phyloP scores from a whole-genome alignment of 495 filamentous ascomycete species.

The Neurospora discreta region DNA sequence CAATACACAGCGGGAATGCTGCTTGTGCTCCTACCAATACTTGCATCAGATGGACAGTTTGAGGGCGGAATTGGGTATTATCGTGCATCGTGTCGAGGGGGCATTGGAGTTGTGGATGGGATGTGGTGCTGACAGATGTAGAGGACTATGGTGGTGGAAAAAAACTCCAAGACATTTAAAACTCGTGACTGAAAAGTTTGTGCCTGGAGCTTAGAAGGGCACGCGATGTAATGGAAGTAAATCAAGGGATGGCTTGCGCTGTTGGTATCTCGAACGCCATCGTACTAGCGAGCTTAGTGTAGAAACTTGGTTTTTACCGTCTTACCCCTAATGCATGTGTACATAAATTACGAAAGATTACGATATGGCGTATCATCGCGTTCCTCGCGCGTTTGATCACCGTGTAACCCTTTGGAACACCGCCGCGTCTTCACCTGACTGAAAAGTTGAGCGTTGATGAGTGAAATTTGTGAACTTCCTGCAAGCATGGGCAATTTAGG shows the following conservation, averaged over 20 bases:
- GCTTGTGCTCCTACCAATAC: not conserved
- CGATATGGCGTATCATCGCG: not conserved
- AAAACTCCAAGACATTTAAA: not conserved
- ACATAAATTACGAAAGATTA: not conserved
- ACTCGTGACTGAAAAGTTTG: not conserved
- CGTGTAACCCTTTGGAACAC: not conserved
- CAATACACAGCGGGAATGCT: not conserved
- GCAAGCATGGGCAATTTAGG: not conserved
- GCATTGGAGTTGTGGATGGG: not conserved
- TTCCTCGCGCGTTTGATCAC: not conserved
- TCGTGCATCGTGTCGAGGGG: not conserved
- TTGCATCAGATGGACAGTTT: not conserved
- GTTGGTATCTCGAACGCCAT: not conserved
- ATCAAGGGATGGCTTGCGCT: not conserved
- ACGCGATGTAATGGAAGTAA: not conserved
- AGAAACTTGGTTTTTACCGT: not conserved
- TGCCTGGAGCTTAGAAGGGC: not conserved
- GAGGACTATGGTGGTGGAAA: not conserved
- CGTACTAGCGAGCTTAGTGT: not conserved
- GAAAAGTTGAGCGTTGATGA: not conserved
- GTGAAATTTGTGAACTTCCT: no score
- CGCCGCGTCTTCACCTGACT: not conserved
- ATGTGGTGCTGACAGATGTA: not conserved
- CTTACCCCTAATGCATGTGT: not conserved
- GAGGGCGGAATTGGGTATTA: not conserved